Evolutionary conservation across 2,329 filamentous ascomycete species (phyloP).

Genomic region (Bipolaris bicolor): DNA sequence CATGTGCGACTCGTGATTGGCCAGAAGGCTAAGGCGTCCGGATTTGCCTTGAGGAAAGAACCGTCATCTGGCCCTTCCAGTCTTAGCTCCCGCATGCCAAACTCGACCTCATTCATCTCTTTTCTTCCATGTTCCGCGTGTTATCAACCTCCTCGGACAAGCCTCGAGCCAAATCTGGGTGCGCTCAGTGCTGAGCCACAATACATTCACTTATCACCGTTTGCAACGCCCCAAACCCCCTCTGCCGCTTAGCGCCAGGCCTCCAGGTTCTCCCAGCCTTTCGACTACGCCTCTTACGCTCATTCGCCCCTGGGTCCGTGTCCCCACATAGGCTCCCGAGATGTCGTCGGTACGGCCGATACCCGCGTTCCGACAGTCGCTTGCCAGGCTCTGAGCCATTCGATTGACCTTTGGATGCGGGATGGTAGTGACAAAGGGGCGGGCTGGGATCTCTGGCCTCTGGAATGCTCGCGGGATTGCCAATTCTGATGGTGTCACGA

Average conservation of each 20-base stretch:
- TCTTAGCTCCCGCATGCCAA: conserved; percentile 16
- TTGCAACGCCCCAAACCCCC: not conserved
- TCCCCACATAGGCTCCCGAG: not conserved
- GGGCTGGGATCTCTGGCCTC: not conserved
- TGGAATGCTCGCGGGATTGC: not conserved
- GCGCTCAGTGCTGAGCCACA: not conserved
- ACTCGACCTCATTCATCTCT: conserved; percentile 4
- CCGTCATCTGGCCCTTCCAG: not conserved
- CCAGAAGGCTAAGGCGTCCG: conserved; percentile 1
- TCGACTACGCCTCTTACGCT: not conserved
- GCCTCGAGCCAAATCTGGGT: not conserved
- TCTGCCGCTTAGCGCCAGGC: conserved; percentile 1
- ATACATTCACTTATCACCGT: not conserved
- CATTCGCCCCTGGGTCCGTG: not conserved
- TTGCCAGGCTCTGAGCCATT: not conserved
- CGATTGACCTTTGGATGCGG: not conserved
- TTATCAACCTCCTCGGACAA: not conserved
- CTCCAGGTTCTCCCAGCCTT: not conserved
- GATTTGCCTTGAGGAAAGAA: conserved; percentile 10
- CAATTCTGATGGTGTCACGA: not conserved
- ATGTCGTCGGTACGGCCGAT: not conserved
- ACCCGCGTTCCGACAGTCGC: not conserved
- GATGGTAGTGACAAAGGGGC: not conserved
- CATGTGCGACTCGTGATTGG: conserved; percentile 17
- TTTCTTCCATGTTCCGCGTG: conserved; percentile 1